phyloP scores from a whole-genome alignment of 305 asterid species.

The Solanum hybrid region DNA sequence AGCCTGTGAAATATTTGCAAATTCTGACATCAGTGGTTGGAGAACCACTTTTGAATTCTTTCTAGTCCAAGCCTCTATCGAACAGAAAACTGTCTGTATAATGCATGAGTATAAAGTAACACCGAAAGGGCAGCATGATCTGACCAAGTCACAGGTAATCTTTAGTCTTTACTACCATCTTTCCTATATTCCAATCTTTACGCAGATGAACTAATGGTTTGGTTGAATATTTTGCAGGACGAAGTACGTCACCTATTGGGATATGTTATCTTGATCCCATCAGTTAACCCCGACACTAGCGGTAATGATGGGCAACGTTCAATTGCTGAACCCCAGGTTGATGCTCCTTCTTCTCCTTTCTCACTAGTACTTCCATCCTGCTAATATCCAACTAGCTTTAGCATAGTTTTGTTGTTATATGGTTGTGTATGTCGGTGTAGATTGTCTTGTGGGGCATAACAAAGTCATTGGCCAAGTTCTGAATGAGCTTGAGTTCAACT shows the following conservation, averaged over 20 bases:
- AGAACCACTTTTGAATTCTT: constrained; percentile 41
- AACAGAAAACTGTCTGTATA: constrained; percentile 32
- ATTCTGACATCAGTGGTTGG: constrained; percentile 42
- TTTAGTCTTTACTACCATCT: neutral
- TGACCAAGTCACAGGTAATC: constrained; percentile 36
- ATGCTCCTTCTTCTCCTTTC: constrained; percentile 1
- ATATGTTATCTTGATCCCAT: neutral
- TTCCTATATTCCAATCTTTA: neutral
- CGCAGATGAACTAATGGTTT: constrained; percentile 14
- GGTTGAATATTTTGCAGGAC: constrained; percentile 43
- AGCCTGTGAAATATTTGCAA: constrained; percentile 28
- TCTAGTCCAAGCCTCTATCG: constrained; percentile 27
- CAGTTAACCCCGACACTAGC: constrained; percentile 6
- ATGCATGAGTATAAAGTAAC: constrained; percentile 54
- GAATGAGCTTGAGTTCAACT: neutral
- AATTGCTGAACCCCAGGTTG: constrained; percentile 28
- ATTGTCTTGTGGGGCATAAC: neutral
- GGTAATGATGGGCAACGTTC: constrained; percentile 7
- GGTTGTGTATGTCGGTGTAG: neutral
- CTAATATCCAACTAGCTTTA: neutral
- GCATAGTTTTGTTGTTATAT: neutral
- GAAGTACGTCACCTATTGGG: neutral
- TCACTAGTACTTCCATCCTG: neutral
- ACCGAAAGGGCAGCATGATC: constrained; percentile 12
- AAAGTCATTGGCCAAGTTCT: neutral